Conservation (phyloP, 129 eudicot genomes). For the Chrysanthemum lavandulifolium region DNA sequence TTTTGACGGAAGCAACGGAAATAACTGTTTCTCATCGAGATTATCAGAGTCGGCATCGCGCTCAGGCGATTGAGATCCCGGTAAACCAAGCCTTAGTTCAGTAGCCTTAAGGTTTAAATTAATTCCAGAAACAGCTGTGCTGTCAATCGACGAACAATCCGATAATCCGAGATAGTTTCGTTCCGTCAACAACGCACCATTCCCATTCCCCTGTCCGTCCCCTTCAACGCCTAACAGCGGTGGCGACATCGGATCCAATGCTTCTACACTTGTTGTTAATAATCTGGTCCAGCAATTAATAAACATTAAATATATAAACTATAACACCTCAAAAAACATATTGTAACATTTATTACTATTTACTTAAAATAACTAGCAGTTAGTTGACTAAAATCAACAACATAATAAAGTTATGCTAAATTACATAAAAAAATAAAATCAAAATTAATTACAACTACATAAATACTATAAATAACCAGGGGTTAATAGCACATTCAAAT, state of each 20-base stretch:
- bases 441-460: too few relatives aligned
- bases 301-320: neutral
- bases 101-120: conserved; percentile 76
- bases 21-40: conserved; percentile 68
- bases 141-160: conserved; percentile 79
- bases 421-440: too few relatives aligned
- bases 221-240: conserved; percentile 69
- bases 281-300: neutral
- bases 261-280: conserved; percentile 30
- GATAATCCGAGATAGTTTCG: conserved; percentile 76
- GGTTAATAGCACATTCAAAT: conserved; percentile 19
- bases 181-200: conserved; percentile 49
- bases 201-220: conserved; percentile 47
- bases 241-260: conserved; percentile 58
- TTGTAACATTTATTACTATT: too few relatives aligned
- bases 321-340: too few relatives aligned
- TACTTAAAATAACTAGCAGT: too few relatives aligned
- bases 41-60: conserved; percentile 47
- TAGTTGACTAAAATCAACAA: too few relatives aligned
- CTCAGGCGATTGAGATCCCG: conserved; percentile 80
- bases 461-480: neutral
- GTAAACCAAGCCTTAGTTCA: conserved; percentile 78
- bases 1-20: conserved; percentile 70
- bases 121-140: conserved; percentile 44
- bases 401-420: too few relatives aligned